Evolutionary conservation across 352 stramenopile genomes (phyloP), one percentile per base, ranked within the genome.

Genomic region (Peronosclerospora sorghi): DNA sequence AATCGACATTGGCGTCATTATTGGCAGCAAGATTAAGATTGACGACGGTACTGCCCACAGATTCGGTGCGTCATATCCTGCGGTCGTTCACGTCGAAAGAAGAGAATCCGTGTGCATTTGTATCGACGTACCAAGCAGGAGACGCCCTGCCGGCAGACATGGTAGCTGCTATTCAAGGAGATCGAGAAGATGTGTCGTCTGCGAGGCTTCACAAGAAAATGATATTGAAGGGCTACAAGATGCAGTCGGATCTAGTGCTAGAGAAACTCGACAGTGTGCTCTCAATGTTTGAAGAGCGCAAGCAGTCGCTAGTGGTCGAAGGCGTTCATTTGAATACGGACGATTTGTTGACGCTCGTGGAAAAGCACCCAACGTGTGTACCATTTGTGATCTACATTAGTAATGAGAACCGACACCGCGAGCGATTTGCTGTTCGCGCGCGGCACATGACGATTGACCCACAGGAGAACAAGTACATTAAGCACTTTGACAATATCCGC

Each of bases 401-500:
- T 23, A 90, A 93, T 34, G 80, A 93, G 51, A 69, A 82, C 45
- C 89, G 90, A 59, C 80, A 93, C 54, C 77, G 80, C 45, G 77
- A 93, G 32, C 68, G 79, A 8, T 93, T 93, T 23, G 80, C 77
- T 17, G 77, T 93, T 14, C 77, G 80, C 10, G 75, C 80, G 21
- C 68, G 78, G 0, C 77, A 93, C 65, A 93, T 93, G 80, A 93
- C 80, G 32, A 84, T 93, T 39, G 75, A 90, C 42, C 80, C 80
- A 9, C 75, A 90, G 51, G 74, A 83, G 41, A 93, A 93, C 63
- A 93, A 93, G 59, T 93, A 93, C 57, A 93, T 93, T 50, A 86
- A 90, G 47, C 83, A 89, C 58, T 93, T 93, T 51, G 80, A 90
- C 56, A 93, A 93, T 48, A 93, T 93, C 48, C 77, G 78, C 54